Evolutionary conservation across 306 rosid species (phyloP).

Genomic region (Cicer judaicum): DNA sequence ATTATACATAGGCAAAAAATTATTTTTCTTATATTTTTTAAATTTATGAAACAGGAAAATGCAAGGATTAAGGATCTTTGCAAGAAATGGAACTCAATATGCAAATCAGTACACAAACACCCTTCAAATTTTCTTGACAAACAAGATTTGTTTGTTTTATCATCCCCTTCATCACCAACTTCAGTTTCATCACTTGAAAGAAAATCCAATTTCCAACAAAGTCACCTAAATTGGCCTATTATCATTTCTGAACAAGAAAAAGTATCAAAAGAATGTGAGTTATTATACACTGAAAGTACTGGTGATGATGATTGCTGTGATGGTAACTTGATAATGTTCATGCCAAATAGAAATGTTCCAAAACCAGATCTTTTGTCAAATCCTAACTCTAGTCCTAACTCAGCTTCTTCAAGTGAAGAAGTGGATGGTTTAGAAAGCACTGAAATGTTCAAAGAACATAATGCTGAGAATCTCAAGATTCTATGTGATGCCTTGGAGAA

Average conservation of each 20-base stretch:
- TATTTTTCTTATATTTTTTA: no score
- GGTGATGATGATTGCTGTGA: slow-evolving; percentile 48
- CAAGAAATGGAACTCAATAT: slow-evolving; percentile 74
- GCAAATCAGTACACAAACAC: slow-evolving; percentile 63
- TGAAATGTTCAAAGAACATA: slow-evolving; percentile 63
- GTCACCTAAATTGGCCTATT: slow-evolving; percentile 48
- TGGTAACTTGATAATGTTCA: slow-evolving; percentile 59
- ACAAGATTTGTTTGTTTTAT: slow-evolving; percentile 44
- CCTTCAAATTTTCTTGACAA: slow-evolving; percentile 48
- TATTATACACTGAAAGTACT: slow-evolving; percentile 50
- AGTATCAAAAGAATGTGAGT: slow-evolving; percentile 65
- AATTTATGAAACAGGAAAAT: slow-evolving; percentile 54
- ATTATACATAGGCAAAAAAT: not conserved
- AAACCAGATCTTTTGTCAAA: slow-evolving; percentile 89
- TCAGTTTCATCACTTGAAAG: slow-evolving; percentile 51
- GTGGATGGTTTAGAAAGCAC: slow-evolving; percentile 62
- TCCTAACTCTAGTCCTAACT: slow-evolving; percentile 90
- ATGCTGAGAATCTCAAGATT: slow-evolving; percentile 61
- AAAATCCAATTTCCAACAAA: slow-evolving; percentile 45
- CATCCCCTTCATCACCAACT: slow-evolving; percentile 56
- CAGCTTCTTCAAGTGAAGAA: slow-evolving; percentile 89
- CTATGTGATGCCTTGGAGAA: slow-evolving; percentile 69
- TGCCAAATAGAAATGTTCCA: slow-evolving; percentile 52
- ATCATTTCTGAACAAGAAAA: slow-evolving; percentile 57
- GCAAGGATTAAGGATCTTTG: slow-evolving; percentile 55